Conservation (phyloP, 1,284 basidiomycete genomes). For the Cutaneotrichosporon cyanovorans region DNA sequence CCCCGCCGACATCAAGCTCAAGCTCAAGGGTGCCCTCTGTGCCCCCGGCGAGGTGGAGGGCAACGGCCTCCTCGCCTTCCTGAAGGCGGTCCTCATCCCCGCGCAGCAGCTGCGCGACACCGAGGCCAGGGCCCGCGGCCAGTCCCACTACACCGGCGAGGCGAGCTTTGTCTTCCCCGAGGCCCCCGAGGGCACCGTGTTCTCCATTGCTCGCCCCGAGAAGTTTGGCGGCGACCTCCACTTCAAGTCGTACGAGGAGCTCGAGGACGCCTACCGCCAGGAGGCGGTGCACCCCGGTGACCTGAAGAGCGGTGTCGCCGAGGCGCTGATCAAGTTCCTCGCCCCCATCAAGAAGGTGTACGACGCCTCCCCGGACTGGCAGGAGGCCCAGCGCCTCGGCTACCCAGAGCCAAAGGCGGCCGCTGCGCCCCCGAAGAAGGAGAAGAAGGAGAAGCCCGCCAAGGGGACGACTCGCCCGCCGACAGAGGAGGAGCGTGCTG, state of each 20-base stretch:
- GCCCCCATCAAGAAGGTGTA: slow-evolving; percentile 75
- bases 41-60: slow-evolving; percentile 84
- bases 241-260: slow-evolving; percentile 59
- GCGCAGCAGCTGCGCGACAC: slow-evolving; percentile 69
- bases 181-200: slow-evolving; percentile 75
- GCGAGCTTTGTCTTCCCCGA: slow-evolving; percentile 57
- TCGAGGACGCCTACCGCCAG: slow-evolving; percentile 69
- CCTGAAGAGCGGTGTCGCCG: slow-evolving; percentile 74
- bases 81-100: slow-evolving; percentile 80
- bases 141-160: slow-evolving; percentile 27
- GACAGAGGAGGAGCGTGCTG: slow-evolving; percentile 41
- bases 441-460: slow-evolving; percentile 25
- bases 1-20: slow-evolving; percentile 73
- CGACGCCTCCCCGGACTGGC: slow-evolving; percentile 70
- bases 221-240: slow-evolving; percentile 81
- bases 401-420: slow-evolving; percentile 59
- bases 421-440: slow-evolving; percentile 13
- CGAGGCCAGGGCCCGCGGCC: slow-evolving; percentile 38
- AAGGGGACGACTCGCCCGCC: slow-evolving; percentile 28
- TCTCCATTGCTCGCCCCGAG: slow-evolving; percentile 66
- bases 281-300: slow-evolving; percentile 83
- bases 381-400: slow-evolving; percentile 66
- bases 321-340: slow-evolving; percentile 68
- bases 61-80: slow-evolving; percentile 88
- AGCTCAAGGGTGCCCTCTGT: slow-evolving; percentile 89